Evolutionary conservation across 129 eudicot genomes (phyloP), one percentile per base, ranked within the genome.

Genomic region (Centrapalus pauciflorus): DNA sequence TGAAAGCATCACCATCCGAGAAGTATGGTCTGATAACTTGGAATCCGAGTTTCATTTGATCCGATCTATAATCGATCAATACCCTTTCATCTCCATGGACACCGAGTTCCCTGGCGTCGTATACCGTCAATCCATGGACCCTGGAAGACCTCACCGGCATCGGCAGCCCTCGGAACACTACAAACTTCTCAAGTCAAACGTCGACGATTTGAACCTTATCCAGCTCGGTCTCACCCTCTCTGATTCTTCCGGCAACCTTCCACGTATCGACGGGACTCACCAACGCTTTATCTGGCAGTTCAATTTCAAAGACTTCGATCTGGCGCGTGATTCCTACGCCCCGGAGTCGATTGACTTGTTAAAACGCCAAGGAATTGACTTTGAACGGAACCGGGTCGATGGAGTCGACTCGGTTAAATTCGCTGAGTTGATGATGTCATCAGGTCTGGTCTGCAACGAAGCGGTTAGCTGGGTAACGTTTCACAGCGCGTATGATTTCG

Each of bases 401-500:
- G 96, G 96, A 2, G 25, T 89, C n/a, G 87, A 85, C 55, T 85
- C 96, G 66, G 82, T 23, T 26, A 27, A 66, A 12, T 89, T 89
- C 61, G 94, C 87, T 21, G 94, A 85, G 87, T 17, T 76, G 76
- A 83, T 85, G 84, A 89, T 89, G 96, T 33, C 80, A 0, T 89
- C 96, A 0, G 96, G 87, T 9, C 46, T 89, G 51, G 77, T 89
- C 6, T 85, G 93, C 51, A 89, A 76, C 52, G 87, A 85, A 29
- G 61, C 80, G 12, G 96, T 89, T 56, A 82, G 85, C n/a, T 89
- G 94, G 93, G 96, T 89, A 61, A 85, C 96, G 48, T 89, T 89
- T 64, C 96, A 89, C 79, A 83, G 94, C 85, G 96, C 87, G 59
- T 89, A 89, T 26, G 96, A 89, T 43, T 89, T 89, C 51, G 96